phyloP scores from a whole-genome alignment of 768 basidiomycete genomes.

The Cystobasidium ongulense region DNA sequence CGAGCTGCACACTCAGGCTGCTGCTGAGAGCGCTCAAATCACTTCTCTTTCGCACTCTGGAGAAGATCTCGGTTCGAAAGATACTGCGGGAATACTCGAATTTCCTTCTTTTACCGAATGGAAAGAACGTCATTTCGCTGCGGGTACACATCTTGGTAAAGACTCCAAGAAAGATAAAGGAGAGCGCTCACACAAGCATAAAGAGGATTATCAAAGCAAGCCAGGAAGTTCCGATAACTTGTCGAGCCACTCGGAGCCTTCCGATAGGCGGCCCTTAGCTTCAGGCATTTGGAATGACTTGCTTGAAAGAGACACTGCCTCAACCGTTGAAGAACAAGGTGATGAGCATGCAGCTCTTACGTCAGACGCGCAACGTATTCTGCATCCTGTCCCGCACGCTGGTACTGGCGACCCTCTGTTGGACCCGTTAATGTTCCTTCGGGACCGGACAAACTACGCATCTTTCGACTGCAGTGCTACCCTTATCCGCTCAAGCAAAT shows the following conservation, averaged over 20 bases:
- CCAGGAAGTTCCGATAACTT: background rate
- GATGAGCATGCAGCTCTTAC: background rate
- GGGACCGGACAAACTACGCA: slow-evolving; percentile 91
- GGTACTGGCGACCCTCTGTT: slow-evolving; percentile 35
- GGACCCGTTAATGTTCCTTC: slow-evolving; percentile 47
- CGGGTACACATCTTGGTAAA: slow-evolving; percentile 6
- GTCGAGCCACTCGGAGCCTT: background rate
- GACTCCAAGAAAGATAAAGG: slow-evolving; percentile 16
- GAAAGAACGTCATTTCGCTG: slow-evolving; percentile 18
- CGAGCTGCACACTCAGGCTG: background rate
- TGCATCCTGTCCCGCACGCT: slow-evolving; percentile 35
- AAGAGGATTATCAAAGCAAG: background rate
- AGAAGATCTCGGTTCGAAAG: background rate
- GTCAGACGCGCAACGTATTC: background rate
- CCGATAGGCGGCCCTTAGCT: background rate
- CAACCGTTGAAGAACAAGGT: background rate
- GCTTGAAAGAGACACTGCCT: background rate
- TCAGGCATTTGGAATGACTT: background rate
- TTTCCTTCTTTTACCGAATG: slow-evolving; percentile 33
- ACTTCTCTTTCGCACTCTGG: background rate
- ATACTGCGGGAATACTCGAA: background rate
- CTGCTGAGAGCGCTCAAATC: background rate
- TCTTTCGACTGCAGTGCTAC: slow-evolving; percentile 85
- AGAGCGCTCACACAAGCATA: background rate
- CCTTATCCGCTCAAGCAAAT: slow-evolving; percentile 71